Evolutionary conservation across 2,329 filamentous ascomycete genomes (phyloP).

Genomic region (Ilyonectria sp.): DNA sequence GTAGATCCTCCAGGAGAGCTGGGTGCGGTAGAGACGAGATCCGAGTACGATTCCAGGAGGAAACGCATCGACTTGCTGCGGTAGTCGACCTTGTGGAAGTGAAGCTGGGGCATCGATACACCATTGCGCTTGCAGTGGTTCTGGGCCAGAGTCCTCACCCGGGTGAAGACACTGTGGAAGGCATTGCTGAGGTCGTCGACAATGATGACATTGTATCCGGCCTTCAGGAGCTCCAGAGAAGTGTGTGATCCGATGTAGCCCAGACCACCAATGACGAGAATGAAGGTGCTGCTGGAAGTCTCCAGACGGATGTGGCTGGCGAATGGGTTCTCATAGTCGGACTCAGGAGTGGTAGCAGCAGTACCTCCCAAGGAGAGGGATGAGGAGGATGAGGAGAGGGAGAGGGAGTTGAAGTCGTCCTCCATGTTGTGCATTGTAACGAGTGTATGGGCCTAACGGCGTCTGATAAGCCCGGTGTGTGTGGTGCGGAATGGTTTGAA

Average conservation of each 20-base stretch:
- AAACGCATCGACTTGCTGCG: constrained; percentile 55
- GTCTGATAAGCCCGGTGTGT: background rate
- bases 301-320: constrained; percentile 4
- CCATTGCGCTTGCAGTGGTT: constrained; percentile 24
- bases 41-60: constrained; percentile 54
- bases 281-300: constrained; percentile 44
- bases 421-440: constrained; percentile 4
- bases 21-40: constrained; percentile 25
- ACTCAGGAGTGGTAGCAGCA: constrained; percentile 20
- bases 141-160: constrained; percentile 32
- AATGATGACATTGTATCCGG: constrained; percentile 67
- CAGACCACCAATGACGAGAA: constrained; percentile 67
- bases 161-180: constrained; percentile 45
- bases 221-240: constrained; percentile 66
- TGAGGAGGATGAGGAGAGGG: constrained; percentile 19
- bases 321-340: constrained; percentile 1
- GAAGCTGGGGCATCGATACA: constrained; percentile 45
- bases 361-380: constrained; percentile 13
- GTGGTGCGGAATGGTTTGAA: background rate
- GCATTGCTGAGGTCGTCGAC: constrained; percentile 63
- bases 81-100: constrained; percentile 58
- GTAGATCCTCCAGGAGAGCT: constrained; percentile 27
- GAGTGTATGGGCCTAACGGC: background rate
- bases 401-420: constrained; percentile 1
- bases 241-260: constrained; percentile 72